These are phyloP conservation scores for Claviceps capensis DNA, from an alignment of 2,329 filamentous ascomycete species.

Conservation along the genomic window DNA sequence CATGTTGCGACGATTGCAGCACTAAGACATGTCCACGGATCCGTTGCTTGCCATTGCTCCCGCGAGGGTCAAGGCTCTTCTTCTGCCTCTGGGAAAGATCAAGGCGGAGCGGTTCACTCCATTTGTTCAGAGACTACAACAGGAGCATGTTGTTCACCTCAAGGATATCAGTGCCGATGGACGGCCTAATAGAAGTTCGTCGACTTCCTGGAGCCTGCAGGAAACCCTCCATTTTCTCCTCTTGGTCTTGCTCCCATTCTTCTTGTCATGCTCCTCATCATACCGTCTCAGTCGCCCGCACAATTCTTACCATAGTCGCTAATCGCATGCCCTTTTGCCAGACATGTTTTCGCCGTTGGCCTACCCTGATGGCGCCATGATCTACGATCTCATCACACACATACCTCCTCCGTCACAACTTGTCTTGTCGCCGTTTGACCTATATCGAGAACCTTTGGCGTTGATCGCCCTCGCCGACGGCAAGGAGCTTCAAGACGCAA, in stretches of 20 bases:
- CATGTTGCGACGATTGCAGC: slow-evolving; percentile 23
- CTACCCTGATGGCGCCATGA: slow-evolving; percentile 71
- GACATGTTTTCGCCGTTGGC: slow-evolving; percentile 89
- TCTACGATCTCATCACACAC: slow-evolving; percentile 78
- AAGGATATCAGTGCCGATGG: slow-evolving; percentile 77
- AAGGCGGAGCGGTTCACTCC: slow-evolving; percentile 65
- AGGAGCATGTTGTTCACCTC: slow-evolving; percentile 69
- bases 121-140: slow-evolving; percentile 65
- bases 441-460: slow-evolving; percentile 72
- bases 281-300: neutral
- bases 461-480: slow-evolving; percentile 80
- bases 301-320: slow-evolving; percentile 5
- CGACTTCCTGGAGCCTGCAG: neutral
- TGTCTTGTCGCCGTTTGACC: slow-evolving; percentile 74
- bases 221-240: neutral
- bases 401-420: slow-evolving; percentile 67
- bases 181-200: slow-evolving; percentile 65
- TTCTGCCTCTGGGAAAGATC: slow-evolving; percentile 78
- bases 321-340: slow-evolving; percentile 24
- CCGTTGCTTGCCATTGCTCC: slow-evolving; percentile 82
- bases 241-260: neutral
- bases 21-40: slow-evolving; percentile 69
- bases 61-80: slow-evolving; percentile 75
- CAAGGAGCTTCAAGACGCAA: slow-evolving; percentile 44
- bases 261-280: neutral